Conservation (phyloP, 164 flowering plant species). For the Chloranthus sessilifolius region DNA sequence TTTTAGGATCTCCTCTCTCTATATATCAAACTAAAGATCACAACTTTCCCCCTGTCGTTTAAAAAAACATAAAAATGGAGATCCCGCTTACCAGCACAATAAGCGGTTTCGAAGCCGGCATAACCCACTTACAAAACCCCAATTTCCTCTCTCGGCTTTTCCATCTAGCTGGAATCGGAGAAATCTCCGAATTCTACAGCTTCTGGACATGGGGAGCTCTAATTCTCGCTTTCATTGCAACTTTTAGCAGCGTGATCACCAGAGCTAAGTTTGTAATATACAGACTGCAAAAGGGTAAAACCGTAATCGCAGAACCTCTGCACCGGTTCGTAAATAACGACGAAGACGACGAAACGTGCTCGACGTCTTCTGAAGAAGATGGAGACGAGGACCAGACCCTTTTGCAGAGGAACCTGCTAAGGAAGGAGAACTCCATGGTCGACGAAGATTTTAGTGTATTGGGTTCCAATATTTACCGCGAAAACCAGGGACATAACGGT, state of each 20-base stretch:
- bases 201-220: conserved; percentile 53
- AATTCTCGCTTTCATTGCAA: conserved; percentile 40
- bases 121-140: conserved; percentile 35
- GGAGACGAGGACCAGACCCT: conserved; percentile 11
- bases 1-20: no score
- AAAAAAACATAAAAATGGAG: no score
- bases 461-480: conserved; percentile 15
- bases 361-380: conserved; percentile 19
- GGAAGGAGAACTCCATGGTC: neutral
- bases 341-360: conserved; percentile 27
- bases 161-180: conserved; percentile 18
- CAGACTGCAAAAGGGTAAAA: conserved; percentile 11
- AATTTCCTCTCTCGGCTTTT: conserved; percentile 35
- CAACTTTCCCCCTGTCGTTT: no score
- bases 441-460: conserved; percentile 34
- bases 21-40: no score
- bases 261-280: conserved; percentile 22
- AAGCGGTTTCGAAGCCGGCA: conserved; percentile 43
- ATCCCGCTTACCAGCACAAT: conserved; percentile 45
- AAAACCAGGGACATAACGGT: conserved; percentile 19
- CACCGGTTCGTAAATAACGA: conserved; percentile 10
- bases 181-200: conserved; percentile 19
- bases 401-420: neutral
- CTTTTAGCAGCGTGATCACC: conserved; percentile 28
- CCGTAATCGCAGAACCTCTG: conserved; percentile 10